Evolutionary conservation across 2,329 filamentous ascomycete species (phyloP), one percentile per base, ranked within the genome.

Genomic region (Mollisia scopiformis): DNA sequence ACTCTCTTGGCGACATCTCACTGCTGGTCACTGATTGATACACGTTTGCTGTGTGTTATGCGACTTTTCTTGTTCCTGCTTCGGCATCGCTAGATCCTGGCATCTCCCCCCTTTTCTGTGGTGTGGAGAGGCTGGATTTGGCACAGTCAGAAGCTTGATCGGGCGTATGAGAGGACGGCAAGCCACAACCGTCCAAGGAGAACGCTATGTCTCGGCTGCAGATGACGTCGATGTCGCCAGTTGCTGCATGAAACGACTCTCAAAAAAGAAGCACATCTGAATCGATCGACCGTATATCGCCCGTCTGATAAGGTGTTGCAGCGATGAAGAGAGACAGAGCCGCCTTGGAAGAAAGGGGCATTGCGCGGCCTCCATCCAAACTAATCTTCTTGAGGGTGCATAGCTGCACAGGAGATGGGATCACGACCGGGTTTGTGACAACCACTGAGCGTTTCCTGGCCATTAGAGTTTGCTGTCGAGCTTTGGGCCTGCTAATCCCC

Each of bases 61-160:
- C 55, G 43, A 8, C 49, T 25, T 25, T 54, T 54, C 39, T 46
- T 56, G 55, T 57, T 57, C 55, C 55, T 57, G 55, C 41, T 57
- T 50, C 35, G 19, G 30, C 21, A 53, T 13, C 28, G 50, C 16
- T 19, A 2, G 11, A 54, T 54, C 27, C 27, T 33, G 27, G 30
- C 49, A 16, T 51, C 28, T 35, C 19, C 43, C 41, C 41, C n/a
- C n/a, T n/a, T 46, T 46, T 27, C 23, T 27, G 30, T 53, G 28
- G 13, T 37, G 23, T 41, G 8, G 27, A 28, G 37, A 21, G 14
- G 16, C 30, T 46, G 13, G 28, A 33, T 58, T 21, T 52, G 56
- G 30, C 35, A 46, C 35, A 16, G 49, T 6, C 14, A 41, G 47
- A 37, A 27, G 25, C 49, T 58, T 28, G 57, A 54, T 58, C 49